Evolutionary conservation across 2,329 filamentous ascomycete genomes (phyloP).

Genomic region (Colletotrichum echinochloae): DNA sequence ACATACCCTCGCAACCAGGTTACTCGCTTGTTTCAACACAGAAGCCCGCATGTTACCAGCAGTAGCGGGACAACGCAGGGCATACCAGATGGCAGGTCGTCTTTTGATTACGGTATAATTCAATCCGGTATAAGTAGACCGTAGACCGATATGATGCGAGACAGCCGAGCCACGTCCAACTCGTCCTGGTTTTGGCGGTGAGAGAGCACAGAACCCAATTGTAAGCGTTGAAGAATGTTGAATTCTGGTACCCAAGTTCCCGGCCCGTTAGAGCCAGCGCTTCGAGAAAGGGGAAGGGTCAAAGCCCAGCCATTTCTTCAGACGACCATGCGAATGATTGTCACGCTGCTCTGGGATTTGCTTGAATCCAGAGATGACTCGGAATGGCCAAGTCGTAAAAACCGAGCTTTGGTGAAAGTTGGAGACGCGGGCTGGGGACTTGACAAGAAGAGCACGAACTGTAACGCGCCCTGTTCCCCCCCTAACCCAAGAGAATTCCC

Average conservation of each 20-base stretch:
- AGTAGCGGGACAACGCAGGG: background rate
- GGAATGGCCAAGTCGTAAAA: background rate
- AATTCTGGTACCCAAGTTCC: background rate
- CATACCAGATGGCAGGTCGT: background rate
- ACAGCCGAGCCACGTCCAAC: background rate
- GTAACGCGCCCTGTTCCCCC: constrained; percentile 17
- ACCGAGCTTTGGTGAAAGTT: constrained; percentile 1
- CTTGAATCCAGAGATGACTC: background rate
- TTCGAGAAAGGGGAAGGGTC: constrained; percentile 27
- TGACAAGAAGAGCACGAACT: constrained; percentile 10
- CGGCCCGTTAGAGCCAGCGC: constrained; percentile 17
- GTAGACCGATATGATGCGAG: background rate
- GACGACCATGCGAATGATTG: constrained; percentile 23
- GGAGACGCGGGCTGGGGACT: background rate
- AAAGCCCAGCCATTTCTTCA: constrained; percentile 37
- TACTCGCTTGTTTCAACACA: constrained; percentile 30
- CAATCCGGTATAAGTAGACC: background rate
- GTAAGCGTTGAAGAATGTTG: background rate
- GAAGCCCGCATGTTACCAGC: constrained; percentile 28
- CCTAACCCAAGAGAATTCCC: constrained; percentile 18
- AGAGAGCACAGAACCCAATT: background rate
- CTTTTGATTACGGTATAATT: background rate
- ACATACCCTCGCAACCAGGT: constrained; percentile 31
- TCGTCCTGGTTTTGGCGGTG: background rate
- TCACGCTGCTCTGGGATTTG: background rate